Percentiles rank a stretch among this genome's conserved stretches.
Conservation (phyloP, 23 red algal genomes). For the Pyropia haitanensis region DNA sequence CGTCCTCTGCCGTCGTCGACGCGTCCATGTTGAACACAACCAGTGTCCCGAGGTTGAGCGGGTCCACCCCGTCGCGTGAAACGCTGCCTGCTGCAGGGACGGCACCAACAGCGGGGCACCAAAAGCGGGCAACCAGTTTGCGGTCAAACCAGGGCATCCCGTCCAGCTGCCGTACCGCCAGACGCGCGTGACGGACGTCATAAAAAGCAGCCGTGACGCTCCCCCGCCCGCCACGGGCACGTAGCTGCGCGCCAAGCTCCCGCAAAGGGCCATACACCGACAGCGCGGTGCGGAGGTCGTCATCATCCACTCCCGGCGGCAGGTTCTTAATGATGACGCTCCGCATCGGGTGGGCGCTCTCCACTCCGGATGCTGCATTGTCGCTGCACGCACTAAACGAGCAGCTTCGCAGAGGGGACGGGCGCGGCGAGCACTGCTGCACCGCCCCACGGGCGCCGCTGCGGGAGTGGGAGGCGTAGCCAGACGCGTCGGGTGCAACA, state of each 20-base stretch:
- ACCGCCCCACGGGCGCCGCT: too few species aligned
- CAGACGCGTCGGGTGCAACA: too few species aligned
- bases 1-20: conserved; percentile 33
- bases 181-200: conserved; percentile 60
- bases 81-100: neutral
- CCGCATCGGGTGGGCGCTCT: conserved; percentile 33
- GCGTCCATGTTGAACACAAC: conserved; percentile 78
- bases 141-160: conserved; percentile 30
- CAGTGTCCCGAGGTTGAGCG: conserved; percentile 36
- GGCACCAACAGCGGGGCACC: conserved; percentile 27
- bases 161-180: conserved; percentile 35
- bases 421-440: too few species aligned
- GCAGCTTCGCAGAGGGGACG: too few species aligned
- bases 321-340: conserved; percentile 58
- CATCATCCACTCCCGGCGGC: conserved; percentile 72
- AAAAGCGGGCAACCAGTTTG: conserved; percentile 51
- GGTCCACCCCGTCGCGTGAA: neutral
- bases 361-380: too few species aligned
- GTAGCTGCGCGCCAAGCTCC: conserved; percentile 72
- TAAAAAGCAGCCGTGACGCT: conserved; percentile 51
- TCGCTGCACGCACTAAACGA: too few species aligned
- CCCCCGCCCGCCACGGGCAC: conserved; percentile 57
- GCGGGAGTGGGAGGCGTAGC: too few species aligned
- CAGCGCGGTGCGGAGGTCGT: conserved; percentile 46
- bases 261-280: conserved; percentile 43